These are phyloP conservation scores for Ambrosiella beaveri DNA, from an alignment of 2,329 filamentous ascomycete species.

Conservation along the genomic window DNA sequence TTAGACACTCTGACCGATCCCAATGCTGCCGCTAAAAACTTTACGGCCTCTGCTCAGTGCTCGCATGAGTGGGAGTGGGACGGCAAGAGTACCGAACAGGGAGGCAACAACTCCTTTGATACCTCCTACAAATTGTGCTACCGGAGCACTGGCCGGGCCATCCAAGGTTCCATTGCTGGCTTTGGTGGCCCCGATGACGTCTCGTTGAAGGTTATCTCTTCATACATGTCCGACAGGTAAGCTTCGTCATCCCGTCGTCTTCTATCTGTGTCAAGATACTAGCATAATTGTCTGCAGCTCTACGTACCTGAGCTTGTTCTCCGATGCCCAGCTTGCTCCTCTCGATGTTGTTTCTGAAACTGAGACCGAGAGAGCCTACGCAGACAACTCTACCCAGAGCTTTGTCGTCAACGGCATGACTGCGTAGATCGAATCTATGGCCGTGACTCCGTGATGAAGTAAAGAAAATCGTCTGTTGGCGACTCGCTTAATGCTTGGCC, in stretches of 20 bases:
- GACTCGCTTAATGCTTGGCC: neutral
- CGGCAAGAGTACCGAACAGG: slow-evolving; percentile 14
- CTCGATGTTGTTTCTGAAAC: neutral
- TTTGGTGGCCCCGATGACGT: slow-evolving; percentile 3
- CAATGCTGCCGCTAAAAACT: slow-evolving; percentile 4
- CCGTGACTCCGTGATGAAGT: no score
- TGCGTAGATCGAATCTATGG: neutral
- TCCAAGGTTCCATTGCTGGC: slow-evolving; percentile 2
- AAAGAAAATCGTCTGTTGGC: neutral
- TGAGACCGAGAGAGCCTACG: neutral
- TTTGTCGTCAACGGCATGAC: slow-evolving; percentile 1
- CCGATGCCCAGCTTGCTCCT: neutral
- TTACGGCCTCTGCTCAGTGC: slow-evolving; percentile 10
- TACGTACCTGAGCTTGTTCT: slow-evolving; percentile 2
- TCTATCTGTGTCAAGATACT: no score
- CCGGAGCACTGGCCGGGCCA: neutral
- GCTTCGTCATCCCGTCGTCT: neutral
- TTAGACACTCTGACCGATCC: slow-evolving; percentile 5
- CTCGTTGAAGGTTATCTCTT: slow-evolving; percentile 4
- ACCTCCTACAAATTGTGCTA: slow-evolving; percentile 12
- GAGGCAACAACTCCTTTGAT: slow-evolving; percentile 18
- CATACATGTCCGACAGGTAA: slow-evolving; percentile 1
- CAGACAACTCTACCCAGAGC: neutral
- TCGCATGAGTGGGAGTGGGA: slow-evolving; percentile 16
- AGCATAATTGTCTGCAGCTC: neutral